Evolutionary conservation across 345 rosid genomes (phyloP), one percentile per base, ranked within the genome.

Genomic region (Clarkia xantiana): DNA sequence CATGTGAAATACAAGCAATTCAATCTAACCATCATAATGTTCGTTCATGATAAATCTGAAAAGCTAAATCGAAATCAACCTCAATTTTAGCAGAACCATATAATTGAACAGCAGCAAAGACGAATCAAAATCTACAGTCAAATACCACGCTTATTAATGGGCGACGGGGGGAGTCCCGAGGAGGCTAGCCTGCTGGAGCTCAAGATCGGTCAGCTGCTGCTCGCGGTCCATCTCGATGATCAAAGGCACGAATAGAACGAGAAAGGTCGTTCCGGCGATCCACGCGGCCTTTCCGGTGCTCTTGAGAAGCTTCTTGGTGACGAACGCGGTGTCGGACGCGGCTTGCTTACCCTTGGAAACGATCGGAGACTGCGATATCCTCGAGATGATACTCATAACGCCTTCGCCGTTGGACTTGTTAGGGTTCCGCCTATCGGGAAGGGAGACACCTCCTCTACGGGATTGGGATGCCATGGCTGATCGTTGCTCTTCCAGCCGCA

Each of bases 251-350:
- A 64, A 73, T n/a, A 86, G 73, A 60, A 86, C 67, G 42, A 86
- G 62, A 58, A 78, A 60, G 29, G 86, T 80, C 15, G 96, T 80
- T 3, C 96, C 86, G 9, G 79, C 79, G 47, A 83, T 62, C 94
- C 86, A 82, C 15, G 86, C 86, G 6, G 94, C 95, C 73, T 78
- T 80, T 9, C 94, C 96, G 10, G 94, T 83, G 64, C 96, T 86
- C 46, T 66, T 63, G 23, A 86, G 68, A 60, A 86, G 84, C 72
- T 75, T 83, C 67, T 76, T 80, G 59, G 96, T 53, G 40, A 80
- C 86, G 62, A 65, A 63, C 1, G 64, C 71, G 56, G 84, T 69
- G 54, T 79, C 76, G 71, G 55, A 54, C 11, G 75, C 78, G 4
- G 71, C 76, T 23, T 62, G 77, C 74, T 73, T 86, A 40, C 86